A percentile compares a stretch with the other conserved stretches of the same genome.
These are phyloP conservation scores for Saccharomycopsis olivae DNA, from an alignment of 805 yeast species.

Conservation along the genomic window DNA sequence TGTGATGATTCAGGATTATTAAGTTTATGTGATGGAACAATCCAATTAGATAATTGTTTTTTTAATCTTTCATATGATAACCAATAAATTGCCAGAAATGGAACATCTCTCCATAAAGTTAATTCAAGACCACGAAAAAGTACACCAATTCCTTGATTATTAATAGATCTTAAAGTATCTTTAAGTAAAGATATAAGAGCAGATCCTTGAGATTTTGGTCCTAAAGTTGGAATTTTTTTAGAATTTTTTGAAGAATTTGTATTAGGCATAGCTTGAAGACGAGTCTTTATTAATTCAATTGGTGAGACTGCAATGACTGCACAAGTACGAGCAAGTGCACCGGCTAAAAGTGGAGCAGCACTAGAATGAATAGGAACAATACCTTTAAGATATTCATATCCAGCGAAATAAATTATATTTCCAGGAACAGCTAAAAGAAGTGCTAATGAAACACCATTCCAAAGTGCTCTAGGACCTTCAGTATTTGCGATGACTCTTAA, in stretches of 20 bases:
- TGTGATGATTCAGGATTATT: constrained; percentile 24
- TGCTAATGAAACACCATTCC: constrained; percentile 84
- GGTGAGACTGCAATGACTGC: constrained; percentile 87
- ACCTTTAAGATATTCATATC: constrained; percentile 81
- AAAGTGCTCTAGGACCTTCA: constrained; percentile 72
- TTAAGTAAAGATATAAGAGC: constrained; percentile 35
- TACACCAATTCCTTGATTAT: constrained; percentile 45
- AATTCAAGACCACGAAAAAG: constrained; percentile 78
- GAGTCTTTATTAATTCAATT: constrained; percentile 73
- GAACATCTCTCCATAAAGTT: constrained; percentile 95
- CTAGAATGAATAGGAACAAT: constrained; percentile 26
- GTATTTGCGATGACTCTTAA: constrained; percentile 48
- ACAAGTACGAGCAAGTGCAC: constrained; percentile 68
- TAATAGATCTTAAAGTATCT: constrained; percentile 44
- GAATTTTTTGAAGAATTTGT: constrained; percentile 22
- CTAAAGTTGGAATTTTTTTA: constrained; percentile 20
- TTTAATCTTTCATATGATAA: constrained; percentile 59
- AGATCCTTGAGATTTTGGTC: constrained; percentile 4
- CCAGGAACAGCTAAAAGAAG: constrained; percentile 86
- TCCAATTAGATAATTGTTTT: constrained; percentile 19
- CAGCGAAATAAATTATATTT: constrained; percentile 87
- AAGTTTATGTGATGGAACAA: constrained; percentile 9
- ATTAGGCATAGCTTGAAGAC: constrained; percentile 79
- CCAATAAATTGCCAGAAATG: constrained; percentile 95
- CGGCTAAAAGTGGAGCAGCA: constrained; percentile 73